Conservation (phyloP, 345 rosid species). For the Bretschneidera sinensis region DNA sequence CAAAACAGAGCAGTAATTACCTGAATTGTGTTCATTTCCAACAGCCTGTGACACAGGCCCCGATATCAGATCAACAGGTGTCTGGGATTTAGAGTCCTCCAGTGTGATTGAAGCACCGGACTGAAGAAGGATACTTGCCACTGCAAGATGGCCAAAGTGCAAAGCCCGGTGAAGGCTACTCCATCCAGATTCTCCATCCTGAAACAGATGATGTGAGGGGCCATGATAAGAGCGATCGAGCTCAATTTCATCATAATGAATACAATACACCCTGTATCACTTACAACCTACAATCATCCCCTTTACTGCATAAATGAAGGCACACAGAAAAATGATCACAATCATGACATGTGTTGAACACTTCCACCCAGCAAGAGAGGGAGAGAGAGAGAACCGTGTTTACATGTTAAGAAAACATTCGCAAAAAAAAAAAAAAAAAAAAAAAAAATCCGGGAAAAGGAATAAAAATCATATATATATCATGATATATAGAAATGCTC, state of each 20-base stretch:
- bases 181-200: conserved; percentile 99
- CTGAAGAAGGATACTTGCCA: conserved; percentile 77
- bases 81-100: conserved; percentile 73
- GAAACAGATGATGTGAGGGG: conserved; percentile 18
- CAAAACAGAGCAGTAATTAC: conserved; percentile 29
- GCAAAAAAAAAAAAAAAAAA: too few relatives aligned
- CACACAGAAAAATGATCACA: not conserved
- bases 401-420: too few relatives aligned
- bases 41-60: conserved; percentile 78
- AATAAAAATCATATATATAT: too few relatives aligned
- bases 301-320: not conserved
- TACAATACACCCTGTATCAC: too few relatives aligned
- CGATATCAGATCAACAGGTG: conserved; percentile 83
- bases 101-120: conserved; percentile 63
- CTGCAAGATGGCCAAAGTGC: conserved; percentile 98
- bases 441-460: too few relatives aligned
- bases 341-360: too few relatives aligned
- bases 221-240: not conserved
- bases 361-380: not conserved
- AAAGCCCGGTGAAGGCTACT: conserved; percentile 95
- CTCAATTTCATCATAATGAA: not conserved
- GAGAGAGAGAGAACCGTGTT: not conserved
- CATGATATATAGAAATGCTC: too few relatives aligned
- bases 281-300: not conserved
- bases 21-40: conserved; percentile 45